Evolutionary conservation across 345 rosid species (phyloP), one percentile per base, ranked within the genome.

Genomic region (Euphorbia lathyris): DNA sequence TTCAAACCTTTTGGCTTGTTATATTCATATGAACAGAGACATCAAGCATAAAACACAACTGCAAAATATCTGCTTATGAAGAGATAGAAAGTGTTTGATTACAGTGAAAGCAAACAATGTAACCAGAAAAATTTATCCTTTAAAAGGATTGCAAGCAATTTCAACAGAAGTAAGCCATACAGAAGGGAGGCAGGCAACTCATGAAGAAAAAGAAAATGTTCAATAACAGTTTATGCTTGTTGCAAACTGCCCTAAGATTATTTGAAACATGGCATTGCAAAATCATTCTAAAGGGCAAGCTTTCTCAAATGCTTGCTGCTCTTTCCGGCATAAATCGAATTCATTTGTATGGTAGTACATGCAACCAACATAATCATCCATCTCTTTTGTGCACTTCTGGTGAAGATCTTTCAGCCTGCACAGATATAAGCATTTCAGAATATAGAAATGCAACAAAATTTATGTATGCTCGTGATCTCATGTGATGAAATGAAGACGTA

Each of bases 291-390:
- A 69, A 6, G 98, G 98, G 67, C 99, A 96, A 17, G 76, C 83
- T 83, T 90, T 96, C 91, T 96, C 99, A 68, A 96, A 96, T 59
- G 85, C 91, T 76, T 89, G 80, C 69, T 96, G 99, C 89, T 96
- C 97, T 81, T 90, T 87, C 87, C 99, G 93, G 75, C 99, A 92
- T 76, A 89, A 79, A 71, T 92, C 98, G 63, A 96, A 96, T 79
- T 96, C 99, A 66, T 92, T 96, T 0, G 99, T 92, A 72, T 82
- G 75, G 86, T 96, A 96, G 82, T 90, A 96, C 99, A 96, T 86
- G 80, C 99, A 96, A 53, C 96, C 92, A 36, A 84, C 99, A 51
- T 92, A 90, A 10, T 66, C 90, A 73, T 96, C 99, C 99, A 92
- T 92, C 72, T 89, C 91, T 55, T 83, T 88, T 16, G 90, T 90